Evolutionary conservation across 148 eudicot species (phyloP), one percentile per base, ranked within the genome.

Genomic region (Camellia granthamiana): DNA sequence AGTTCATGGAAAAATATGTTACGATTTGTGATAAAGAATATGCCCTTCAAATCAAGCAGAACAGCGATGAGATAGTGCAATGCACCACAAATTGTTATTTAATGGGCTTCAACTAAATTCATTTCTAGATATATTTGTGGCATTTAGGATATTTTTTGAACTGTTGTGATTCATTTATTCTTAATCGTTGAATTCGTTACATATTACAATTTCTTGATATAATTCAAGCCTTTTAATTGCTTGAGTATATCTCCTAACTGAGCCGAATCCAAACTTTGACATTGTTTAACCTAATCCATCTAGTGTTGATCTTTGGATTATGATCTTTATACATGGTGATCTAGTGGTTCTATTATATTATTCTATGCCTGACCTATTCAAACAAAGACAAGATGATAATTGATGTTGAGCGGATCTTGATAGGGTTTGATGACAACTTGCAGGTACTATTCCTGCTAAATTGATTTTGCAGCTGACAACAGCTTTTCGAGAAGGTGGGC

Each of bases 391-490:
- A 1, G 59, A 72, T 51, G 41, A 49, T 71, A 68, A 42, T 43
- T 41, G 19, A 47, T 51, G 58, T 51, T 51, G 59, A 69, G 75
- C 7, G 12, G 15, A 49, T 18, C 14, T 41, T 74, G 10, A 18
- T 74, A 44, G 42, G 55, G 47, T 75, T 55, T 70, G 18, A 21
- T 80, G 43, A 42, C 30, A 52, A 12, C 58, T 80, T 76, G 81
- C 92, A 96, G 99, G 99, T 88, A 92, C 97, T 47, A 89, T 96
- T 80, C 92, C 99, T 43, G 94, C 97, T 49, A 96, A 96, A 89
- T 92, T 96, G 66, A 7, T 96, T 51, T 69, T 93, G 79, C 99
- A 94, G 84, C 88, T 96, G 72, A 89, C 95, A 54, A 89, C 94
- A 59, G 94, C 93, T 76, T 93, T 96, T 80, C 84, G 88, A 65